A percentile compares a stretch with the other conserved stretches of the same genome.
Evolutionary conservation across 2,329 filamentous ascomycete species (phyloP).

Genomic region (Exophiala oligosperma): DNA sequence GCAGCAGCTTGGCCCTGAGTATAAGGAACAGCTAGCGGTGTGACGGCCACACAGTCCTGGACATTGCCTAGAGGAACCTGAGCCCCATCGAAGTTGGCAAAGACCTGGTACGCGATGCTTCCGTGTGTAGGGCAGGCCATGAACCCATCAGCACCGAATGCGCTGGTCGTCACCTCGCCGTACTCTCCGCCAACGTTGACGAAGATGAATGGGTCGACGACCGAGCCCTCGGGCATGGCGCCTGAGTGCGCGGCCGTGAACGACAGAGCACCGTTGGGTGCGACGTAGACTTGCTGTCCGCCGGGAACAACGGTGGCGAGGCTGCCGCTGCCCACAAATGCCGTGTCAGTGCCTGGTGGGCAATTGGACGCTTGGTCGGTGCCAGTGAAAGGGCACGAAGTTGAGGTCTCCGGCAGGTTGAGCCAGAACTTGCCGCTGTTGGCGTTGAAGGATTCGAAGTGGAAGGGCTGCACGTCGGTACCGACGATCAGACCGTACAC

Average conservation of each 20-base stretch:
- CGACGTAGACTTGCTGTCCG: conserved; percentile 62
- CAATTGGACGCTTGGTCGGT: not conserved
- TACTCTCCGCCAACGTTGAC: conserved; percentile 30
- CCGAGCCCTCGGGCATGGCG: conserved; percentile 51
- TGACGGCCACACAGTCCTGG: conserved; percentile 40
- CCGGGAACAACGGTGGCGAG: conserved; percentile 52
- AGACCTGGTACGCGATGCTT: conserved; percentile 40
- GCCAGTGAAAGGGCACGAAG: conserved; percentile 6
- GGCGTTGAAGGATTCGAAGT: conserved; percentile 12
- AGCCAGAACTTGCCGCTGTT: conserved; percentile 12
- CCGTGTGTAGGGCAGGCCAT: conserved; percentile 42
- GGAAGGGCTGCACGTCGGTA: conserved; percentile 6
- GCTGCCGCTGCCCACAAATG: not conserved
- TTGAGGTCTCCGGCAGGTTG: conserved; percentile 3
- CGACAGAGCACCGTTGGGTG: conserved; percentile 52
- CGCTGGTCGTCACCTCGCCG: conserved; percentile 34
- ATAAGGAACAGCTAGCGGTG: conserved; percentile 35
- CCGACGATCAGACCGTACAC: conserved; percentile 6
- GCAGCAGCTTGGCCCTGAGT: conserved; percentile 30
- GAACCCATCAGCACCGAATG: conserved; percentile 39
- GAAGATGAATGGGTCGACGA: conserved; percentile 48
- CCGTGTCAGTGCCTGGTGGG: conserved; percentile 9
- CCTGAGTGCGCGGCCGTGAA: conserved; percentile 58
- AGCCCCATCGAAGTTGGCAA: conserved; percentile 39
- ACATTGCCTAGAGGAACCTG: conserved; percentile 41